Base-by-base conservation (phyloP, 73 alveolate species). In the Diophrys appendiculata region DNA sequence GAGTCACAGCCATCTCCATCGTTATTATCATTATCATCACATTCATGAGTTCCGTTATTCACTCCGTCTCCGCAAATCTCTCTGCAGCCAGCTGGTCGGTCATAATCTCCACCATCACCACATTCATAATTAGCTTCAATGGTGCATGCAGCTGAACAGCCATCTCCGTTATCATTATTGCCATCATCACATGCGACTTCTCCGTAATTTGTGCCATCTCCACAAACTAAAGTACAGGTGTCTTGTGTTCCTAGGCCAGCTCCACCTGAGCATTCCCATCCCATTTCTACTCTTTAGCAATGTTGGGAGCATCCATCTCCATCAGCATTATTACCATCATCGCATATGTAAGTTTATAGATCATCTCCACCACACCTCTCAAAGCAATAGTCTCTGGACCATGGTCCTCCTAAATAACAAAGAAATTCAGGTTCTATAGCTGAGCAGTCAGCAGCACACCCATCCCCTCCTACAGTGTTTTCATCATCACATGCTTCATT, bases 341-440 rank as follows among this genome's bases (percentile, higher is more conserved):
- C 86, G 31, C 86, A 77, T 1, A 5, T 52, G 3, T 29, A 0
- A 0, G 55, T 2, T 54, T 80, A 72, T 2, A 77, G 71, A 72
- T 80, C 89, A 28, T 80, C 89, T 33, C 89, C 76, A n/a, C 89
- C 89, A 72, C 89, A 80, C 14, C 23, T 25, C 43, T 80, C 89
- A 1, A n/a, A 29, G 34, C 89, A 80, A 25, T 13, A 2, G 76
- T 68, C 76, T 54, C 18, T 23, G 28, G 11, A 23, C 11, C 11
- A 23, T 3, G 71, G 25, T 3, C n/a, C n/a, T 60, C 71, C 71
- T 11, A 27, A 27, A 3, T 11, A 3, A 60, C 71, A 60, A 3
- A 31, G 18, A 31, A 23, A 60, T 60, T 31, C 71, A 11, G 71
- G 18, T 31, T 60, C 71, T 2, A 60, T 23, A 60, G 28, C 71